Base-by-base conservation (phyloP, 441 rosid genomes). In the Erysimum pusillum region DNA sequence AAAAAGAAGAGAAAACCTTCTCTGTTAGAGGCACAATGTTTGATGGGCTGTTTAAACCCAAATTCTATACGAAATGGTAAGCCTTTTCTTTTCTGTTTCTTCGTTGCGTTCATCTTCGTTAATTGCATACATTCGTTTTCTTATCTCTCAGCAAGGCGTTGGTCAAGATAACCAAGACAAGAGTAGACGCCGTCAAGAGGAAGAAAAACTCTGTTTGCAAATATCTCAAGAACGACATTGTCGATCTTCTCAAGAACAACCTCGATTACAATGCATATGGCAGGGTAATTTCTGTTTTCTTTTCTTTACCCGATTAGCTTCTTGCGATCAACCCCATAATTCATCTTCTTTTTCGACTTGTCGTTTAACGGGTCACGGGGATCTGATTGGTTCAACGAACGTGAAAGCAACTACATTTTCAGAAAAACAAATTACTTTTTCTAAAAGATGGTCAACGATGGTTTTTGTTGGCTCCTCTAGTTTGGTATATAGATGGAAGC, bases 241-340 rank as follows among this genome's bases (percentile, higher is more conserved):
- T 83, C 31, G 97, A 90, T 54, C 98, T 95, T 65, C 90, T 95
- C 59, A 81, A 60, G 67, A 83, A 48, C 31, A 85, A 75, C 63
- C 84, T 84, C 70, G 91, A 89, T 81, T 70, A 82, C 77, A 86
- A 88, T 77, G 98, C 99, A 10, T 91, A 83, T 63, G 86, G 88
- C 73, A 89, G 96, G 97, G 99, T 95, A 12, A 70, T 63, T 31
- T 7, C 15, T 41, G 7, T 14, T 22, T 9, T 18, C 0, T 9
- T 17, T 46, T 63, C 42, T 56, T 49, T 65, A n/a, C 9, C 52
- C 13, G 9, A 6, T 44, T 44, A 7, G 9, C 34, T 28, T 11
- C 18, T 36, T 52, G 11, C 39, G 11, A 44, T 20, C 20, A 58
- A 65, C 41, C 6, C 14, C 20, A 13, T 39, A 41, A 63, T 41